These are phyloP conservation scores for Boletellus sp. DNA, from an alignment of 768 basidiomycete genomes.

Conservation along the genomic window DNA sequence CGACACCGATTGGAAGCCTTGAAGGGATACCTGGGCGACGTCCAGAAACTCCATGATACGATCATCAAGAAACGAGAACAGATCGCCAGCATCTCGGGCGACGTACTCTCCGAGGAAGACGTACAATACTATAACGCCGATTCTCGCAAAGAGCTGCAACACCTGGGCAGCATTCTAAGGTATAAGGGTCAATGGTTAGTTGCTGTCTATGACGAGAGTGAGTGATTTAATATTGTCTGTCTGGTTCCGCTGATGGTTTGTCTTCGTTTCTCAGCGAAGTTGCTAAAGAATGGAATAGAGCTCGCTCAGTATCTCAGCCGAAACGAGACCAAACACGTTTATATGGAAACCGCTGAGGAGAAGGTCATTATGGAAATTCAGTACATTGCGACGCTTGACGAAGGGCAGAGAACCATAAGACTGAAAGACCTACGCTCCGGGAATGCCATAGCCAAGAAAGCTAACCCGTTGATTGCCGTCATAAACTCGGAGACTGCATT, in stretches of 20 bases:
- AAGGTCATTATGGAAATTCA: constrained; percentile 8
- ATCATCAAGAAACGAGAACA: not conserved
- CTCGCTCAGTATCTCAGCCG: constrained; percentile 9
- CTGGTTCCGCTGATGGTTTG: not conserved
- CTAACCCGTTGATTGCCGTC: not conserved
- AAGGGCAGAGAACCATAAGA: not conserved
- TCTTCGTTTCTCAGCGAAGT: not conserved
- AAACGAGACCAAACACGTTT: constrained; percentile 7
- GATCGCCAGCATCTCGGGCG: not conserved
- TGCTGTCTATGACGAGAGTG: not conserved
- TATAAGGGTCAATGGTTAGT: not conserved
- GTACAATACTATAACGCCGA: not conserved
- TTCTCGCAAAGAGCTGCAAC: not conserved
- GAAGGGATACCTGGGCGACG: not conserved
- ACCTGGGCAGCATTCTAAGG: not conserved
- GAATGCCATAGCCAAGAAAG: not conserved
- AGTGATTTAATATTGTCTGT: no score
- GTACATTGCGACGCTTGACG: not conserved
- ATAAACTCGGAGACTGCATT: not conserved
- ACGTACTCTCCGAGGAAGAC: not conserved
- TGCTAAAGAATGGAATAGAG: not conserved
- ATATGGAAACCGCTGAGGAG: constrained; percentile 13
- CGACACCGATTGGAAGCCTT: not conserved
- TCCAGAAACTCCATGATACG: not conserved
- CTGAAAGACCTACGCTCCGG: not conserved